phyloP scores from a whole-genome alignment of 306 rosid genomes.

The Macrotyloma uniflorum region DNA sequence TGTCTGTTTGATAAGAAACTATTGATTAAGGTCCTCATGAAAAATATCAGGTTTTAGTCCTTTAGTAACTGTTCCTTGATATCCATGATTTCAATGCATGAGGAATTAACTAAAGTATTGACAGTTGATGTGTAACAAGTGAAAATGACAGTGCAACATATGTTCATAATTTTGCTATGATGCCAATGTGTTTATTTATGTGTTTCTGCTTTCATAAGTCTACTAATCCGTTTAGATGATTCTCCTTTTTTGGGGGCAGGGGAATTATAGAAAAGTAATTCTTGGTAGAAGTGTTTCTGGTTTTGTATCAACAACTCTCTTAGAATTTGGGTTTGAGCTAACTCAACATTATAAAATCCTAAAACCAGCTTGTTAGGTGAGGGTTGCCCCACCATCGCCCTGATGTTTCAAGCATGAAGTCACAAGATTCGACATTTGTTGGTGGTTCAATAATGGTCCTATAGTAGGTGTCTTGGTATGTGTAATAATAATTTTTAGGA shows the following conservation, averaged over 20 bases:
- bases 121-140: conserved; percentile 29
- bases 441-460: too few relatives aligned
- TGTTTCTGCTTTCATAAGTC: neutral
- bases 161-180: conserved; percentile 5
- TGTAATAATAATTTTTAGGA: too few relatives aligned
- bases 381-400: too few relatives aligned
- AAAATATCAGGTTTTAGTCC: neutral
- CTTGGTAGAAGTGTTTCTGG: neutral
- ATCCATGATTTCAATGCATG: neutral
- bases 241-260: too few relatives aligned
- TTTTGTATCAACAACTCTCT: neutral
- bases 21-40: conserved; percentile 3
- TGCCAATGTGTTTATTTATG: conserved; percentile 10
- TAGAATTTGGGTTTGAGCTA: neutral
- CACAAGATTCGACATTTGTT: too few relatives aligned
- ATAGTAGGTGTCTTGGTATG: too few relatives aligned
- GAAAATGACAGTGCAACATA: conserved; percentile 11
- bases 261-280: neutral
- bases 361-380: neutral
- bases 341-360: too few relatives aligned
- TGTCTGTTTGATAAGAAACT: conserved; percentile 18
- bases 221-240: neutral
- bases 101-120: conserved; percentile 20
- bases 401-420: too few relatives aligned
- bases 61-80: conserved; percentile 34